Evolutionary conservation across 306 rosid species (phyloP), one percentile per base, ranked within the genome.

Genomic region (Cucurbita moschata): DNA sequence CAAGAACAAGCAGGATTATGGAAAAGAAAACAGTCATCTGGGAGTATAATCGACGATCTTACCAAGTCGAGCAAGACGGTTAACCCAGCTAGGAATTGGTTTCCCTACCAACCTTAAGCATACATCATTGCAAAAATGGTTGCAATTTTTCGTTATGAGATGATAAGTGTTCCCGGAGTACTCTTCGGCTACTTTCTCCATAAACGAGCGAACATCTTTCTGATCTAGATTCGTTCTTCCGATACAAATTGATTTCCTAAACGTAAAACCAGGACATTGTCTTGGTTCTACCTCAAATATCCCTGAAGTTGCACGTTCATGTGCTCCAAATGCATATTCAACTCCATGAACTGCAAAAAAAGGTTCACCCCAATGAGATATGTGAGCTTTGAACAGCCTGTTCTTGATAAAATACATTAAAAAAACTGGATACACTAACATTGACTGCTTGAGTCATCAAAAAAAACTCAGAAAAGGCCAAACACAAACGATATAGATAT

Each of bases 251-350:
- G 97, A 91, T 73, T 88, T 91, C 71, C 99, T 88, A 73, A 91
- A 95, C 39, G 94, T 88, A 76, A 95, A 95, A 35, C 99, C 99
- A 10, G 99, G 99, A 71, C 99, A 95, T 54, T 81, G 73, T 38
- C 82, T 87, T 10, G 99, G 97, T 77, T 91, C 96, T 66, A 95
- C 97, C 80, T 91, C 96, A 67, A 95, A 91, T 70, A 95, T 91
- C 58, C 99, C 97, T 4, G 96, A 85, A 2, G 96, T 77, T 53
- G 89, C 44, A 55, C 81, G 89, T 12, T 95, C 99, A 74, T 95
- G 99, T 1, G 99, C 99, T 70, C 99, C 99, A 79, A 91, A 95
- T 26, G 96, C 96, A 76, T 95, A 95, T 78, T 95, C 99, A 78
- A 89, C 77, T 2, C 82, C 96, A 72, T 91, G 97, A 82, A 95